phyloP scores from a whole-genome alignment of 208 protist genomes.

The Trypanosoma brucei region DNA sequence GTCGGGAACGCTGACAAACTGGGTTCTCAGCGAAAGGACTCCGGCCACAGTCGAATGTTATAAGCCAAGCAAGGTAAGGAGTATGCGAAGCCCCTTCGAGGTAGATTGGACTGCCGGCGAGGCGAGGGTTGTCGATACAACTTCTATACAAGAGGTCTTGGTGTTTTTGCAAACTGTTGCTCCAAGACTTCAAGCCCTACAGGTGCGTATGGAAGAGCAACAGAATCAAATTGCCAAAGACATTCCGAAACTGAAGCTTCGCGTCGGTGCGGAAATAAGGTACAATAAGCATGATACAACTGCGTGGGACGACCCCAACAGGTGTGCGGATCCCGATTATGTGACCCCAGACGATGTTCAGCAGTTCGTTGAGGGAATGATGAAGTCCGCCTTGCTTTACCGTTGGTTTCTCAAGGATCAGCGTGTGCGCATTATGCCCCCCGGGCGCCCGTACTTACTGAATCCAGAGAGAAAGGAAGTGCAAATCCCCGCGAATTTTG shows the following conservation, averaged over 20 bases:
- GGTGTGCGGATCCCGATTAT: constrained; percentile 52
- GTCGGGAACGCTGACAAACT: constrained; percentile 63
- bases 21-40: constrained; percentile 72
- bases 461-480: constrained; percentile 76
- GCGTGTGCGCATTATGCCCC: constrained; percentile 62
- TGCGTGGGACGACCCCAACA: constrained; percentile 80
- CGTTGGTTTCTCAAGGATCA: constrained; percentile 81
- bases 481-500: constrained; percentile 83
- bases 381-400: constrained; percentile 73
- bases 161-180: constrained; percentile 83
- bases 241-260: constrained; percentile 72
- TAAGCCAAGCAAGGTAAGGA: constrained; percentile 11
- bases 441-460: constrained; percentile 63
- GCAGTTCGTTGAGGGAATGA: constrained; percentile 55
- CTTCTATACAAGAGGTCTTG: constrained; percentile 81
- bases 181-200: constrained; percentile 81
- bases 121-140: constrained; percentile 85
- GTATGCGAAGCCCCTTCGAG: constrained; percentile 48
- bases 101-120: constrained; percentile 85
- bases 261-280: constrained; percentile 64
- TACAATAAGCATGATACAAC: constrained; percentile 77
- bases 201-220: constrained; percentile 85
- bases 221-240: constrained; percentile 55
- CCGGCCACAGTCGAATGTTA: constrained; percentile 54
- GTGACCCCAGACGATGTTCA: constrained; percentile 76